Conservation (phyloP, 768 basidiomycete genomes). For the Suillus luteus region DNA sequence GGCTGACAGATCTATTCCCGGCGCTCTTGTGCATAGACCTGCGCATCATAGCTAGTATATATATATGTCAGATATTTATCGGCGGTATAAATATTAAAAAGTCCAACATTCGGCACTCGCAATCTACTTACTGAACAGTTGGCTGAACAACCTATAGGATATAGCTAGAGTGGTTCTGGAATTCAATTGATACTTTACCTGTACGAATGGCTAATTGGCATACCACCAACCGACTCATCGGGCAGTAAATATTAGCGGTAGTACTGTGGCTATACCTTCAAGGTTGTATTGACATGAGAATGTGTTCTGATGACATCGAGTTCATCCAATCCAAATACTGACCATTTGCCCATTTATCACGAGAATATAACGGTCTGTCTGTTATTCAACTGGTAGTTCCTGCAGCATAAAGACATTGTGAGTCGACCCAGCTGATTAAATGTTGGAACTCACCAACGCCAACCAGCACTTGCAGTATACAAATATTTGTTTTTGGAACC, state of each 20-base stretch:
- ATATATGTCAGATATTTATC: background rate
- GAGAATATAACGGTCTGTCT: background rate
- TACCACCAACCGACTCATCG: background rate
- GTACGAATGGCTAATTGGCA: background rate
- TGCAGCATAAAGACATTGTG: background rate
- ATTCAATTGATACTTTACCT: background rate
- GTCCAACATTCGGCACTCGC: background rate
- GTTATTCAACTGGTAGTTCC: background rate
- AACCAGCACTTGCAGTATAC: background rate
- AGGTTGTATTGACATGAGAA: background rate
- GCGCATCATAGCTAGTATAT: background rate
- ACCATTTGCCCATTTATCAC: background rate
- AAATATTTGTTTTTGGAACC: background rate
- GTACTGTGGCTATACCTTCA: background rate
- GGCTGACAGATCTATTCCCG: constrained; percentile 2
- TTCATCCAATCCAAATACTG: background rate
- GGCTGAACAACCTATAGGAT: background rate
- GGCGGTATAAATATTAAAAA: background rate
- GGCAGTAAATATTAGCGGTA: background rate
- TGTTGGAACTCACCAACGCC: background rate
- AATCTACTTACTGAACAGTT: background rate
- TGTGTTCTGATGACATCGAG: background rate
- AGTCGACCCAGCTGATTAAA: background rate
- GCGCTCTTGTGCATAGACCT: background rate
- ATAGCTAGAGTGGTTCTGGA: background rate